phyloP scores from a whole-genome alignment of 208 protist species.

The Leishmania aethiopica region DNA sequence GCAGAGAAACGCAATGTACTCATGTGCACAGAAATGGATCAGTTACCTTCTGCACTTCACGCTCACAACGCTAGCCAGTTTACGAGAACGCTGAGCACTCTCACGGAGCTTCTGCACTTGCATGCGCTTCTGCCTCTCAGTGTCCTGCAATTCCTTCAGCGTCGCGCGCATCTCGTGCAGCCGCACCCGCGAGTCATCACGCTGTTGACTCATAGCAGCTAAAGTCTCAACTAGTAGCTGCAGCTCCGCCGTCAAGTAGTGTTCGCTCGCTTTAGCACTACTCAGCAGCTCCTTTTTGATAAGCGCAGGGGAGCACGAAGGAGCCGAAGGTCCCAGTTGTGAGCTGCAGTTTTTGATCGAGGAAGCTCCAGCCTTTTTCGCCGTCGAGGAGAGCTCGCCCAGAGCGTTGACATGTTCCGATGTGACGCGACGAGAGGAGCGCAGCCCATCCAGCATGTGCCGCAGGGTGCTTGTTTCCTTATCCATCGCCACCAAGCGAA shows the following conservation, averaged over 20 bases:
- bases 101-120: slow-evolving; percentile 47
- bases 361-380: not conserved
- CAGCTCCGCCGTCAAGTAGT: slow-evolving; percentile 30
- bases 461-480: slow-evolving; percentile 62
- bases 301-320: not conserved
- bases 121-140: slow-evolving; percentile 40
- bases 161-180: slow-evolving; percentile 22
- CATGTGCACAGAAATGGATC: not conserved
- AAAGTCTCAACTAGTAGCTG: slow-evolving; percentile 35
- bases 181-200: slow-evolving; percentile 23
- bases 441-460: slow-evolving; percentile 52
- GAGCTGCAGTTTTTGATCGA: not conserved
- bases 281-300: slow-evolving; percentile 22
- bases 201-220: slow-evolving; percentile 27
- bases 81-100: slow-evolving; percentile 24
- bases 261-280: slow-evolving; percentile 13
- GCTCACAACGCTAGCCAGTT: slow-evolving; percentile 7
- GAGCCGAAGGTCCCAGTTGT: not conserved
- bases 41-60: slow-evolving; percentile 17
- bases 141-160: slow-evolving; percentile 35
- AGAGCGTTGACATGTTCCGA: not conserved
- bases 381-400: not conserved
- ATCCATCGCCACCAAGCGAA: slow-evolving; percentile 64
- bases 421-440: slow-evolving; percentile 7
- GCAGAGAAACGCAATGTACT: not conserved